Conservation (phyloP, 352 stramenopile species). For the Phytophthora uliginosa region DNA sequence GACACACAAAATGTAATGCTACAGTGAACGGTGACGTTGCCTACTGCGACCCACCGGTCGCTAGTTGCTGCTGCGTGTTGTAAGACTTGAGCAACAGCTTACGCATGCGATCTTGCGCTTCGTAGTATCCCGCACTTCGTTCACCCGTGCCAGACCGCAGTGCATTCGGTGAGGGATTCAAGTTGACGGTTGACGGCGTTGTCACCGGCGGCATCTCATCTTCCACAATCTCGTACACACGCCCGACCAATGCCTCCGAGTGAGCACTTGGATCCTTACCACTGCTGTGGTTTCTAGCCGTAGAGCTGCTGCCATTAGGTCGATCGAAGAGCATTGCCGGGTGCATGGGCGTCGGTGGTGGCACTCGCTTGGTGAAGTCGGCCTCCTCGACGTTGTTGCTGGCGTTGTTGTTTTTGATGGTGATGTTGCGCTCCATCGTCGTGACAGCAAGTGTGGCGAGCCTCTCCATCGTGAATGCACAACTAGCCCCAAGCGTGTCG, state of each 20-base stretch:
- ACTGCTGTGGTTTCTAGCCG: slow-evolving; percentile 11
- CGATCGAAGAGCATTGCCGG: slow-evolving; percentile 60
- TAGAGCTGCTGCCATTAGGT: slow-evolving; percentile 13
- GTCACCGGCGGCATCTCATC: slow-evolving; percentile 39
- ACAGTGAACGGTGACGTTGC: background rate
- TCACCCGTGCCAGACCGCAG: slow-evolving; percentile 36
- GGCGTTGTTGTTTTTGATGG: slow-evolving; percentile 35
- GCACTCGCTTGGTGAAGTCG: slow-evolving; percentile 32
- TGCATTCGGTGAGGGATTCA: slow-evolving; percentile 24
- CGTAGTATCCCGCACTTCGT: slow-evolving; percentile 63
- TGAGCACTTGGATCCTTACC: slow-evolving; percentile 12
- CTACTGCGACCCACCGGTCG: slow-evolving; percentile 46
- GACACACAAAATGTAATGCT: background rate
- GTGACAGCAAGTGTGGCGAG: slow-evolving; percentile 81
- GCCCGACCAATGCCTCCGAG: slow-evolving; percentile 37
- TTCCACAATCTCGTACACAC: slow-evolving; percentile 54
- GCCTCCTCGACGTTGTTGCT: slow-evolving; percentile 38
- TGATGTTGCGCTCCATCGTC: slow-evolving; percentile 77
- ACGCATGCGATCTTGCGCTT: slow-evolving; percentile 80
- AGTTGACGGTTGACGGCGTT: slow-evolving; percentile 31
- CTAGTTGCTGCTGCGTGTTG: slow-evolving; percentile 84
- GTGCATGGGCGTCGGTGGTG: slow-evolving; percentile 31
- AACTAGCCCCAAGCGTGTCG: slow-evolving; percentile 77
- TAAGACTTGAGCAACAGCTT: slow-evolving; percentile 86
- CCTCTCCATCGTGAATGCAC: slow-evolving; percentile 84